A percentile compares a stretch with the other conserved stretches of the same genome.
phyloP scores from a whole-genome alignment of 1,139 yeast genomes.

The Meyerozyma guilliermondii region DNA sequence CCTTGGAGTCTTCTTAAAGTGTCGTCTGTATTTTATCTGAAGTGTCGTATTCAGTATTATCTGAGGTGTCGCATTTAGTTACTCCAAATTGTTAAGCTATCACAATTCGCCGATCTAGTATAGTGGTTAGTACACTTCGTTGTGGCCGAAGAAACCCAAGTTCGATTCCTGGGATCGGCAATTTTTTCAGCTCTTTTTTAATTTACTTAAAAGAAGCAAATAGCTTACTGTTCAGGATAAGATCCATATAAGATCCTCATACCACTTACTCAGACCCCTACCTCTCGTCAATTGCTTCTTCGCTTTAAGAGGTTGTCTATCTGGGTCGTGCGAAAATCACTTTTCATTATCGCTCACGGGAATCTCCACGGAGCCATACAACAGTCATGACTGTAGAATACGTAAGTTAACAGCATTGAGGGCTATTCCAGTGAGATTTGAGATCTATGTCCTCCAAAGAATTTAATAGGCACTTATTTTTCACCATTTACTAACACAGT shows the following conservation, averaged over 20 bases:
- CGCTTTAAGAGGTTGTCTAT: too few relatives aligned
- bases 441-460: background rate
- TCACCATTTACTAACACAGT: constrained; percentile 11
- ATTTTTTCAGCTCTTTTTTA: constrained; percentile 10
- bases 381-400: constrained; percentile 14
- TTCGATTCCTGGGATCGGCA: constrained; percentile 45
- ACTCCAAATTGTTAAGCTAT: too few relatives aligned
- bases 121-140: constrained; percentile 36
- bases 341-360: background rate
- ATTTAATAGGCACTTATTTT: background rate
- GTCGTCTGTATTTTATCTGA: too few relatives aligned
- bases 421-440: background rate
- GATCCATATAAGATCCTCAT: too few relatives aligned
- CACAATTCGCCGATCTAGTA: constrained; percentile 32
- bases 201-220: too few relatives aligned
- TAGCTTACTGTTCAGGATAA: too few relatives aligned
- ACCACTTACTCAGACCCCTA: too few relatives aligned
- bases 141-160: constrained; percentile 18
- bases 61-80: too few relatives aligned
- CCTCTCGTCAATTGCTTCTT: too few relatives aligned
- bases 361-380: constrained; percentile 1
- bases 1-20: too few relatives aligned
- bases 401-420: constrained; percentile 9
- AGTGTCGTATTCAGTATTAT: too few relatives aligned
- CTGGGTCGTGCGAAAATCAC: background rate